Evolutionary conservation across 2,329 filamentous ascomycete genomes (phyloP), one percentile per base, ranked within the genome.

Genomic region (Atkinsonella hypoxylon): DNA sequence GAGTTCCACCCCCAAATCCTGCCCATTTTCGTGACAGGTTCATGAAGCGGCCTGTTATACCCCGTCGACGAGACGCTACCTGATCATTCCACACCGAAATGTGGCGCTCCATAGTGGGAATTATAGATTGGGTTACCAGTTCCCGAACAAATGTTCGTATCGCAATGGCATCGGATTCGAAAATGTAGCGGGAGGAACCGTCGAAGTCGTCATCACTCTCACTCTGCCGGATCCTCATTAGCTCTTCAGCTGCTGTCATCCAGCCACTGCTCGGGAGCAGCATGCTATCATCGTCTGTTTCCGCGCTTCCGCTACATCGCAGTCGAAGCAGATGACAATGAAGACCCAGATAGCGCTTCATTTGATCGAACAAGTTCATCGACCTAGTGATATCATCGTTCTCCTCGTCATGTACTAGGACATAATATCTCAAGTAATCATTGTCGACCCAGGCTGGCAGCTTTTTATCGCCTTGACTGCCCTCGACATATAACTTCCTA

Each of bases 331-430:
- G 75, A 67, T 98, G 93, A 63, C 93, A 98, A 67, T 98, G 90
- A 45, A 97, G 73, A 1, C 93, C 93, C 56, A 98, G 88, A 68
- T 96, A 89, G n/a, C 93, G 82, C 69, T 97, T 98, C 94, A 98
- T 98, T 66, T 96, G 89, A 59, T 98, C 93, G 66, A 95, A 98
- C 30, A 97, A 74, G 17, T 82, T 80, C 66, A 91, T 91, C 12
- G 90, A 95, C 67, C 89, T 86, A 38, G 81, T 81, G 54, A 97
- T 95, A 63, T 98, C 90, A 62, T 95, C 91, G 54, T 82, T 82
- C 63, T 98, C 93, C 68, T 98, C 94, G 59, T 98, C 93, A 61
- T 98, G 93, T 17, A 98, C 85, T 41, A 98, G 74, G 15, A 98
- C 87, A 67, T 98, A 98, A 67, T 98, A 98, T 55, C 93, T 81